Evolutionary conservation across 2,329 filamentous ascomycete species (phyloP).

Genomic region (Rhynchosporium agropyri): DNA sequence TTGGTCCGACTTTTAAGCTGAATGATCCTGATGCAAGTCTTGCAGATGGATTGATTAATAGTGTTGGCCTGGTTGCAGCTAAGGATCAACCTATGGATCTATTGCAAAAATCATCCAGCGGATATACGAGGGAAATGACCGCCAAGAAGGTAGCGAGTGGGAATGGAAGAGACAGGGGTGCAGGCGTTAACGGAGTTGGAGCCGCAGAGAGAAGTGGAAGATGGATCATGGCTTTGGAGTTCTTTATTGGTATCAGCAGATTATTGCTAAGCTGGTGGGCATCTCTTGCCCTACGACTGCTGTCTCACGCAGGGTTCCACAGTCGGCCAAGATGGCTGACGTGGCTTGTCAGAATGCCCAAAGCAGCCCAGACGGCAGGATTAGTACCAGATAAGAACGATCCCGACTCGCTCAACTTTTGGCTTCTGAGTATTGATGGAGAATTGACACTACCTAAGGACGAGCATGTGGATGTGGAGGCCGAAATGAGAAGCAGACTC

Average conservation of each 20-base stretch:
- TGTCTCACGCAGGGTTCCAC: constrained; percentile 63
- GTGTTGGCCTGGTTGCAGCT: constrained; percentile 38
- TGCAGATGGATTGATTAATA: constrained; percentile 36
- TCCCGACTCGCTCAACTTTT: constrained; percentile 52
- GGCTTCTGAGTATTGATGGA: constrained; percentile 55
- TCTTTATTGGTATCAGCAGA: constrained; percentile 73
- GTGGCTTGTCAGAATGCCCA: constrained; percentile 39
- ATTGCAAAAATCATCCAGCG: constrained; percentile 52
- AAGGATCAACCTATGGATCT: constrained; percentile 39
- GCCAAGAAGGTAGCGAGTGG: constrained; percentile 54
- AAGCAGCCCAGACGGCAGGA: constrained; percentile 28
- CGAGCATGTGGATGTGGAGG: constrained; percentile 77
- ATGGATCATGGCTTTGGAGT: constrained; percentile 76
- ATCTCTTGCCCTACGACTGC: constrained; percentile 40
- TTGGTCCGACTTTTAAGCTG: constrained; percentile 40
- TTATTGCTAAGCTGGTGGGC: constrained; percentile 55
- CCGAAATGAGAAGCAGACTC: constrained; percentile 69
- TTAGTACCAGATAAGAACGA: constrained; percentile 32
- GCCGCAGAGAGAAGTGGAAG: constrained; percentile 76
- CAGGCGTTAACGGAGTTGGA: constrained; percentile 67
- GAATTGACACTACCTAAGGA: constrained; percentile 58
- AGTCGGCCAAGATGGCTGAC: constrained; percentile 66
- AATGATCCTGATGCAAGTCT: constrained; percentile 33
- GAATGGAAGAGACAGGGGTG: constrained; percentile 47
- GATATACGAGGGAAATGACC: constrained; percentile 72